phyloP scores from a whole-genome alignment of 1,284 basidiomycete species.

The Kalmanozyma brasiliensis region DNA sequence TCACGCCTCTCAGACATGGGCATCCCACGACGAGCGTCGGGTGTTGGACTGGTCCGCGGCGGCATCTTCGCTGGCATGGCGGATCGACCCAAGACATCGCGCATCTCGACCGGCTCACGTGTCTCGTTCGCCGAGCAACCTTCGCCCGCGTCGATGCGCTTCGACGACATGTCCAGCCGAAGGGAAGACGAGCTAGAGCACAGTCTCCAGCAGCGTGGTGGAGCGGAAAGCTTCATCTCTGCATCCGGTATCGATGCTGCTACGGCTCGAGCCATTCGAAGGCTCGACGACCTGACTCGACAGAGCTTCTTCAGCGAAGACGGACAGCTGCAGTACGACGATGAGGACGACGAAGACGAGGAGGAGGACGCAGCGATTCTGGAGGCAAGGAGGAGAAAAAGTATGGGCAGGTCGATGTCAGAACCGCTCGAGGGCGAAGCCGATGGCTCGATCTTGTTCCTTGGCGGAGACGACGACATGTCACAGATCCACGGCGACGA shows the following conservation, averaged over 20 bases:
- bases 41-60: conserved; percentile 25
- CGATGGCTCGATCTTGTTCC: conserved; percentile 36
- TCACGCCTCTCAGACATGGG: conserved; percentile 41
- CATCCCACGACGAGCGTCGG: conserved; percentile 34
- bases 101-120: conserved; percentile 36
- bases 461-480: conserved; percentile 28
- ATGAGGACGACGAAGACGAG: conserved; percentile 14
- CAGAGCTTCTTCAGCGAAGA: conserved; percentile 45
- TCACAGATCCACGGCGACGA: conserved; percentile 18
- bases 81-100: conserved; percentile 19
- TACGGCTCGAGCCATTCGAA: conserved; percentile 24
- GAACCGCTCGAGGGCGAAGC: conserved; percentile 40
- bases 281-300: conserved; percentile 44
- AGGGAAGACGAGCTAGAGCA: conserved; percentile 43
- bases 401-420: conserved; percentile 26
- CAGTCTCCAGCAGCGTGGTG: conserved; percentile 15
- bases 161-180: conserved; percentile 35
- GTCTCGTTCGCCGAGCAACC: conserved; percentile 36
- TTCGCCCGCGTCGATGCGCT: conserved; percentile 24
- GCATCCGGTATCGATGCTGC: conserved; percentile 32
- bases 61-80: conserved; percentile 50
- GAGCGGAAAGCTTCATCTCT: conserved; percentile 24
- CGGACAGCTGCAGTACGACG: conserved; percentile 32
- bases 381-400: conserved; percentile 9
- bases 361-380: conserved; percentile 5